Evolutionary conservation across 495 filamentous ascomycete species (phyloP).

Genomic region (Neurospora cerealis): DNA sequence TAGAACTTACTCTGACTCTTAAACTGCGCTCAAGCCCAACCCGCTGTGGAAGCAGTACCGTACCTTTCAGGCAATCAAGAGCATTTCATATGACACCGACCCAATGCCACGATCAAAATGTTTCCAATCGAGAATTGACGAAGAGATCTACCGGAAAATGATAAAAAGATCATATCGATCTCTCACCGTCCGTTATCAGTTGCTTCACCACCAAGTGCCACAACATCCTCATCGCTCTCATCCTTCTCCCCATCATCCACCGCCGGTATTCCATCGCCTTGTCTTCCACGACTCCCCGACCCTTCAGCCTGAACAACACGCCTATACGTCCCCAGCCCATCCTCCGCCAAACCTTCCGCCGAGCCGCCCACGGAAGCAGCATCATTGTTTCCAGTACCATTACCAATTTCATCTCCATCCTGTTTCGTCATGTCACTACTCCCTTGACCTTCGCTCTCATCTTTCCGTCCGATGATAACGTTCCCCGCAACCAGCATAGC

Average conservation of each 20-base stretch:
- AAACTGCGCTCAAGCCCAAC: neutral
- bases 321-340: neutral
- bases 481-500: constrained; percentile 77
- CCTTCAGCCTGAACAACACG: neutral
- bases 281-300: neutral
- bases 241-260: neutral
- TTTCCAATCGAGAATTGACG: neutral
- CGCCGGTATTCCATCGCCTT: neutral
- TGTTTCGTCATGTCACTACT: neutral
- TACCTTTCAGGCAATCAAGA: neutral
- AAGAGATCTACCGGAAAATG: neutral
- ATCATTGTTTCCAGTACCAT: neutral
- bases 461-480: constrained; percentile 78
- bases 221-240: neutral
- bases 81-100: neutral
- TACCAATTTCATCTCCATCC: neutral
- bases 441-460: constrained; percentile 35
- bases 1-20: neutral
- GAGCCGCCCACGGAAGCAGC: neutral
- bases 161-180: neutral
- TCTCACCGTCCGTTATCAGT: neutral
- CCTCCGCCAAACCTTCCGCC: neutral
- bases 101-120: neutral
- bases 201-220: neutral
- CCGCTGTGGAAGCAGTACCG: neutral